Evolutionary conservation across 75 land plant genomes (phyloP).

Genomic region (Cupressus sempervirens): DNA sequence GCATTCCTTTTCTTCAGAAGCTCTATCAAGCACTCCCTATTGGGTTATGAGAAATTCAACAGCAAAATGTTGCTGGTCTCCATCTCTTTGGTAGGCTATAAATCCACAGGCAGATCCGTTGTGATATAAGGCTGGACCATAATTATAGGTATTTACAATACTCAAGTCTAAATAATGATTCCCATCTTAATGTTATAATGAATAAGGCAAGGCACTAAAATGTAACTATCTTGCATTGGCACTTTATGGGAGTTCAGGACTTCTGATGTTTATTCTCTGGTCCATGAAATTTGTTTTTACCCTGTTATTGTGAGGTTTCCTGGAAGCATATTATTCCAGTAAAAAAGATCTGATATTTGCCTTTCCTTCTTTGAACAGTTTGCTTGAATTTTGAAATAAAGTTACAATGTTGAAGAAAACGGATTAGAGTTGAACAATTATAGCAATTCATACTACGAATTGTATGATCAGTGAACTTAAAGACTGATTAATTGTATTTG

Average conservation of each 20-base stretch:
- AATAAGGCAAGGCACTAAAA: not conserved
- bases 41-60: not conserved
- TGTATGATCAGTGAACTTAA: not conserved
- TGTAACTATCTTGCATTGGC: not conserved
- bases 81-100: not conserved
- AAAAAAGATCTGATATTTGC: not conserved
- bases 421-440: not conserved
- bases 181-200: not conserved
- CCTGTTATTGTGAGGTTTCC: not conserved
- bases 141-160: not conserved
- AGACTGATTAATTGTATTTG: slow-evolving; percentile 1
- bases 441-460: not conserved
- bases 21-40: not conserved
- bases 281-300: not conserved
- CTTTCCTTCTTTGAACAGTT: not conserved
- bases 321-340: not conserved
- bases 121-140: not conserved
- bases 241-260: not conserved
- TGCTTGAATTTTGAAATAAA: slow-evolving; percentile 8
- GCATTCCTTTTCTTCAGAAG: too few species aligned
- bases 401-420: not conserved
- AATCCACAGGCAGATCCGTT: not conserved
- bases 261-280: not conserved
- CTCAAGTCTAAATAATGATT: not conserved
- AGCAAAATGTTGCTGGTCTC: not conserved